Conservation (phyloP, 768 basidiomycete species). For the Daedaleopsis sinensis region DNA sequence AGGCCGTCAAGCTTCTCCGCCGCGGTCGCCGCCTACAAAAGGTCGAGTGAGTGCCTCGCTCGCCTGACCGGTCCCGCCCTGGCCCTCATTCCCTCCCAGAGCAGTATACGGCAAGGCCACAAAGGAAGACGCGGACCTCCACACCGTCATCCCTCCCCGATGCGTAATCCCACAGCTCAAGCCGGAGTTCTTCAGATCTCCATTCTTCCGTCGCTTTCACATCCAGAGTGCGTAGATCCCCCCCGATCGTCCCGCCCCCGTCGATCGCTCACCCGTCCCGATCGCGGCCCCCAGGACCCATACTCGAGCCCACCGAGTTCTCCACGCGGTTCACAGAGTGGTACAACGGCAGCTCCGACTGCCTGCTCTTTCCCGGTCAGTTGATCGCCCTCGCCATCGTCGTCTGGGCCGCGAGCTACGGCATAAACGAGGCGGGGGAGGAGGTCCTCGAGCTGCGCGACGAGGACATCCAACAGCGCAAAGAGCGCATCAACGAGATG, state of each 20-base stretch:
- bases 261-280: constrained; percentile 9
- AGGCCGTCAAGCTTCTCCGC: constrained; percentile 83
- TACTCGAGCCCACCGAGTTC: constrained; percentile 83
- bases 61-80: background rate
- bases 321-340: constrained; percentile 71
- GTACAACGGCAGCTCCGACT: constrained; percentile 54
- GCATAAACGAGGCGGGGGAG: constrained; percentile 77
- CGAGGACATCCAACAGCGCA: constrained; percentile 44
- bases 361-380: constrained; percentile 72
- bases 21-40: constrained; percentile 81
- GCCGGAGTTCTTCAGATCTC: constrained; percentile 78
- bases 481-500: constrained; percentile 67
- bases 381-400: constrained; percentile 81
- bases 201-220: constrained; percentile 84
- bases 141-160: constrained; percentile 43
- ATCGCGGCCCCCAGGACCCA: constrained; percentile 59
- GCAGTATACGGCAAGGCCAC: constrained; percentile 78
- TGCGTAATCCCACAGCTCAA: constrained; percentile 72
- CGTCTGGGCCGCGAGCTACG: constrained; percentile 90
- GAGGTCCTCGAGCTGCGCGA: constrained; percentile 44
- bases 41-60: constrained; percentile 64
- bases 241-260: constrained; percentile 6
- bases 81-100: constrained; percentile 39
- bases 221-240: constrained; percentile 67
- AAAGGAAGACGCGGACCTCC: constrained; percentile 42